phyloP scores from a whole-genome alignment of 345 rosid genomes.

The Geranium brycei region DNA sequence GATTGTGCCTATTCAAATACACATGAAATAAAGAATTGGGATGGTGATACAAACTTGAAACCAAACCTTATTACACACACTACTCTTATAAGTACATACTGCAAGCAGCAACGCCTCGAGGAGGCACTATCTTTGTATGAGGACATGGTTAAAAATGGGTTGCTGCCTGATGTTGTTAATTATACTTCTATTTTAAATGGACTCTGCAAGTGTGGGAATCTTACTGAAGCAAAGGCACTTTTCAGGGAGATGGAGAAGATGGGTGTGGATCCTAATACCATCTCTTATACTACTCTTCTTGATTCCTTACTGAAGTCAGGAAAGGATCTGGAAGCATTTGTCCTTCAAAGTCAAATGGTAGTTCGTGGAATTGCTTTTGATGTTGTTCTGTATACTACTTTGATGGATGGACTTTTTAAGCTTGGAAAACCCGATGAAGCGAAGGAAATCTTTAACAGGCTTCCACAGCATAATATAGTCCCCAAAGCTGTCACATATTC shows the following conservation, averaged over 20 bases:
- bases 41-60: constrained; percentile 16
- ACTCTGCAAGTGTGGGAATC: constrained; percentile 51
- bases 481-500: constrained; percentile 54
- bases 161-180: constrained; percentile 68
- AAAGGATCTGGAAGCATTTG: constrained; percentile 39
- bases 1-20: neutral
- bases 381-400: constrained; percentile 54
- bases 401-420: constrained; percentile 77
- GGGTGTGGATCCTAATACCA: constrained; percentile 55
- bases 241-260: constrained; percentile 56
- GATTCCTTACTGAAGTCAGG: constrained; percentile 59
- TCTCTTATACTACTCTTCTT: constrained; percentile 51
- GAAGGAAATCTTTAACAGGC: constrained; percentile 30
- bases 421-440: constrained; percentile 48
- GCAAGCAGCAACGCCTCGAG: constrained; percentile 40
- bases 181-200: constrained; percentile 57
- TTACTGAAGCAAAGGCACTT: constrained; percentile 46
- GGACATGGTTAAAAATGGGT: constrained; percentile 43
- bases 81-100: constrained; percentile 53
- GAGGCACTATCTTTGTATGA: constrained; percentile 47
- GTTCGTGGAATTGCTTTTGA: constrained; percentile 64
- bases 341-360: constrained; percentile 62
- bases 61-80: constrained; percentile 55
- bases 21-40: constrained; percentile 5
- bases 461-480: constrained; percentile 34